phyloP scores from a whole-genome alignment of 1,284 basidiomycete species.

The Moesziomyces parantarcticus region DNA sequence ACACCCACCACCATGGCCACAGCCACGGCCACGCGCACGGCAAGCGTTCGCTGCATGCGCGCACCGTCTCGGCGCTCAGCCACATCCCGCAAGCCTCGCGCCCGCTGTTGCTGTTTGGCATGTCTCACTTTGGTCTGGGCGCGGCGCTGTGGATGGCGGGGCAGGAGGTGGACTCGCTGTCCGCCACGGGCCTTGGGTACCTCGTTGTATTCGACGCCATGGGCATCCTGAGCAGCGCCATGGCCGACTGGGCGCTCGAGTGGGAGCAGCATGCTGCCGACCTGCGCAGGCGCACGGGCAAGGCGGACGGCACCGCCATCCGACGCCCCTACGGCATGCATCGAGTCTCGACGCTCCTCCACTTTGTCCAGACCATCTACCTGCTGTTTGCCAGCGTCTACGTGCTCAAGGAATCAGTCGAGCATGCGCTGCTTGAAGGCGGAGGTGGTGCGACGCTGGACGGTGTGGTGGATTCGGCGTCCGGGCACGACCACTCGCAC shows the following conservation, averaged over 20 bases:
- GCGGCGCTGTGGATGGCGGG: slow-evolving; percentile 85
- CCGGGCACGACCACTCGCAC: slow-evolving; percentile 45
- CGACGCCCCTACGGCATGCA: slow-evolving; percentile 73
- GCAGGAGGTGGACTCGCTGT: slow-evolving; percentile 85
- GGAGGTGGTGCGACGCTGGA: slow-evolving; percentile 4
- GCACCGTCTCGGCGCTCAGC: slow-evolving; percentile 52
- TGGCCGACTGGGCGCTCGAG: slow-evolving; percentile 40
- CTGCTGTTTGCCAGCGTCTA: slow-evolving; percentile 90
- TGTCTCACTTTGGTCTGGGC: slow-evolving; percentile 71
- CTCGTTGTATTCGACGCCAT: slow-evolving; percentile 91
- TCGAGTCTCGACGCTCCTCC: slow-evolving; percentile 79
- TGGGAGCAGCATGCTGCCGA: slow-evolving; percentile 45
- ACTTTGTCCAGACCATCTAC: slow-evolving; percentile 89
- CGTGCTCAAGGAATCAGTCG: slow-evolving; percentile 88
- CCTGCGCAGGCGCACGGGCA: slow-evolving; percentile 21
- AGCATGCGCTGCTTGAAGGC: slow-evolving; percentile 65
- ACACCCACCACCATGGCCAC: slow-evolving; percentile 21
- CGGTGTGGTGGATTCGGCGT: slow-evolving; percentile 25
- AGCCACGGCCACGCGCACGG: slow-evolving; percentile 12
- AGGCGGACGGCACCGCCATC: slow-evolving; percentile 21
- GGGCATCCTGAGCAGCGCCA: slow-evolving; percentile 51
- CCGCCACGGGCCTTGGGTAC: slow-evolving; percentile 90
- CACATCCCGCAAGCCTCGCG: slow-evolving; percentile 67
- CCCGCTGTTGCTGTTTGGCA: slow-evolving; percentile 68
- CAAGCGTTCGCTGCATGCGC: slow-evolving; percentile 25